Percentiles rank a stretch among this genome's conserved stretches.
These are phyloP conservation scores for Astragalus membranaceus DNA, from an alignment of 306 rosid species.

Conservation along the genomic window DNA sequence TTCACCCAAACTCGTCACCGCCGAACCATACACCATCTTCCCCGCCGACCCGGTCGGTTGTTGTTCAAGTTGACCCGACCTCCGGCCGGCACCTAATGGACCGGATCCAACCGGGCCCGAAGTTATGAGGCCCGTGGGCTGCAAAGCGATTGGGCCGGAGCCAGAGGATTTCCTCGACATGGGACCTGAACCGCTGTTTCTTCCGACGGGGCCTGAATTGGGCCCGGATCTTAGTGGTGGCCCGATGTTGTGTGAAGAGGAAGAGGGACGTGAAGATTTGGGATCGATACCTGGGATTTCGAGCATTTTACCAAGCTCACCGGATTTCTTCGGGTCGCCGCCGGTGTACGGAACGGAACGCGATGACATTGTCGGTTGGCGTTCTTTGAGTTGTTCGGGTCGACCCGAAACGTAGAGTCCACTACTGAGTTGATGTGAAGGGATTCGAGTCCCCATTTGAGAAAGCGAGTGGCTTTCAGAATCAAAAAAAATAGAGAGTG, in stretches of 20 bases:
- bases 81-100: constrained; percentile 37
- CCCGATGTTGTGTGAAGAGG: constrained; percentile 61
- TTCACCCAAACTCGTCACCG: constrained; percentile 70
- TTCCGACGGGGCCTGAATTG: constrained; percentile 50
- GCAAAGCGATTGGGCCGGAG: constrained; percentile 63
- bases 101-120: constrained; percentile 76
- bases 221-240: constrained; percentile 86
- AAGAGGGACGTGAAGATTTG: constrained; percentile 52
- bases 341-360: constrained; percentile 92
- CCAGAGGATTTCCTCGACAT: constrained; percentile 57
- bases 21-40: constrained; percentile 64
- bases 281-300: constrained; percentile 49
- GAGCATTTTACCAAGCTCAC: constrained; percentile 87
- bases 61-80: constrained; percentile 49
- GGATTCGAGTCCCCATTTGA: constrained; percentile 67
- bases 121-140: constrained; percentile 65
- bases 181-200: constrained; percentile 50
- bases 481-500: background rate
- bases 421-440: constrained; percentile 84
- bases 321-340: constrained; percentile 92
- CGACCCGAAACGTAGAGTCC: constrained; percentile 93
- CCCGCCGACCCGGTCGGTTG: constrained; percentile 26
- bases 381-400: constrained; percentile 76
- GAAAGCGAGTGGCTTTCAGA: constrained; percentile 6
- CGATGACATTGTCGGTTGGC: constrained; percentile 75